Evolutionary conservation across 208 protist species (phyloP).

Genomic region (Porcisia deanei): DNA sequence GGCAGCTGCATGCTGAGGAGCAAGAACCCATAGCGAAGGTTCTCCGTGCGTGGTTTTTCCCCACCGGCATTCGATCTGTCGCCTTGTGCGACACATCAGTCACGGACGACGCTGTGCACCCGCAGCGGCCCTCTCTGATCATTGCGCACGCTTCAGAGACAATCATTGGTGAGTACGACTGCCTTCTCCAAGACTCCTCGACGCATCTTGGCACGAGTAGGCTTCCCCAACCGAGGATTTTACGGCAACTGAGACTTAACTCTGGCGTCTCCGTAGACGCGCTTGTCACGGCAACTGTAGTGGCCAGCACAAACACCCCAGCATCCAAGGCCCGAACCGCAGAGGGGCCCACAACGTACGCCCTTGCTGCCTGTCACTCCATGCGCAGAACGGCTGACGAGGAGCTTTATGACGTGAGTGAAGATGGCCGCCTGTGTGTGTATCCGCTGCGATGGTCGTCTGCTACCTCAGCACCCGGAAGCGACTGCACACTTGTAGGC

Average conservation of each 20-base stretch:
- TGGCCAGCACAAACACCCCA: neutral
- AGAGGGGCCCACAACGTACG: conserved; percentile 3
- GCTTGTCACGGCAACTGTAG: neutral
- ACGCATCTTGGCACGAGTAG: neutral
- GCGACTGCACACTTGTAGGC: neutral
- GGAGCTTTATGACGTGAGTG: neutral
- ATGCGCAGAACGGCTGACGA: neutral
- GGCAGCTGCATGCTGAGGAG: conserved; percentile 31
- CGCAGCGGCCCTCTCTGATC: conserved; percentile 8
- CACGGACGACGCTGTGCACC: neutral
- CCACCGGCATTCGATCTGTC: conserved; percentile 55
- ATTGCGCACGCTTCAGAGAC: conserved; percentile 50
- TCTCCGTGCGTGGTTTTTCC: conserved; percentile 47
- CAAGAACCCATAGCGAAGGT: conserved; percentile 14
- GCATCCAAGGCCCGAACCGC: neutral
- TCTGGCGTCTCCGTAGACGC: neutral
- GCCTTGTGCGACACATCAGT: conserved; percentile 30
- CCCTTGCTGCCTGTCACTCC: conserved; percentile 6
- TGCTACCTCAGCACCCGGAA: neutral
- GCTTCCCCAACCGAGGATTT: conserved; percentile 16
- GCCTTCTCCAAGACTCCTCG: conserved; percentile 47
- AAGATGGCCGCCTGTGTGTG: conserved; percentile 2
- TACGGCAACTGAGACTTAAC: conserved; percentile 7
- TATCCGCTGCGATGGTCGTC: conserved; percentile 1
- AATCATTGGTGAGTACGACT: conserved; percentile 76